Base-by-base conservation (phyloP, 441 rosid species). In the Erodium texanum region DNA sequence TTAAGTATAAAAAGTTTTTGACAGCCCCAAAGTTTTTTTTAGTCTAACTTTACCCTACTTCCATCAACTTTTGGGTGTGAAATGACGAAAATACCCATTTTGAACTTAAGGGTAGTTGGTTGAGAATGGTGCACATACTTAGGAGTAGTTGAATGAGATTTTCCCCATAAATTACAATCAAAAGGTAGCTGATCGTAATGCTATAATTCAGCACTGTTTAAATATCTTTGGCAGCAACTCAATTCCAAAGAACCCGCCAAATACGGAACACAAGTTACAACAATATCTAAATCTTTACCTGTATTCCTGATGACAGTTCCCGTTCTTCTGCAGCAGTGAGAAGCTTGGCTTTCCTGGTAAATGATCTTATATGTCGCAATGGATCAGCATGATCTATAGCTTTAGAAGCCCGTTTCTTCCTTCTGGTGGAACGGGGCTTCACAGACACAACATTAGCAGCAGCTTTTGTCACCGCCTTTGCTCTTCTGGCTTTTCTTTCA, bases 221-320 rank as follows among this genome's bases (percentile, higher is more conserved):
- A 6, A 10, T 6, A 59, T 11, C 7, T 20, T 50, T 1, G 58
- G 58, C 8, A 50, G 14, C 58, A 50, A 52, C 11, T 16, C 59
- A 18, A 19, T 62, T 67, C 62, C 24, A 15, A 56, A 67, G 19
- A 70, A 67, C 54, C 10, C 15, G 24, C 18, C 62, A 18, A 29
- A 45, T 34, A 45, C 59, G 7, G 50, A 48, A 32, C 23, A 66
- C 27, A 43, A 66, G 66, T 41, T 5, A 14, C 4, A 27, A 61
- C 20, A 32, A 27, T 29, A 45, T 61, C 66, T 19, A 50, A 38
- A 74, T 52, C 65, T 18, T 50, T 16, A 93, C 97, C 96, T 93
- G 99, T 86, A 93, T 89, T 79, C 93, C 97, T 74, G 72, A 88
- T 62, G 97, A 93, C 66, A 87, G 78, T 67, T 82, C 79, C 19